phyloP scores from a whole-genome alignment of 2,329 filamentous ascomycete species.

The Penicillium sclerotiorum region DNA sequence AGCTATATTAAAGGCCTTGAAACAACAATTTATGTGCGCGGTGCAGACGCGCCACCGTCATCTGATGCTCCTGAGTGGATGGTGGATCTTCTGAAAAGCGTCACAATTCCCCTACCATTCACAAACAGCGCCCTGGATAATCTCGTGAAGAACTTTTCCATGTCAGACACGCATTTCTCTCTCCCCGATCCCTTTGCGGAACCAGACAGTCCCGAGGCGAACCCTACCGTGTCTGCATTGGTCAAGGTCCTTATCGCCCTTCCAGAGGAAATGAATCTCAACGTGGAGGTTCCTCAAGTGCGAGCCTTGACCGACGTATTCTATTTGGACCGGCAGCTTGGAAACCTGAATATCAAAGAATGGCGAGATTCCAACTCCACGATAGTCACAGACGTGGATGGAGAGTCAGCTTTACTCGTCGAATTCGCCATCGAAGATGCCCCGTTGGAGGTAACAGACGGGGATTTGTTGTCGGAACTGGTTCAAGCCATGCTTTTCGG shows the following conservation, averaged over 20 bases:
- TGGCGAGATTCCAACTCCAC: slow-evolving; percentile 87
- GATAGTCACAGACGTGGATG: slow-evolving; percentile 61
- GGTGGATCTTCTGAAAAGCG: slow-evolving; percentile 73
- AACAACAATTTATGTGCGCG: slow-evolving; percentile 72
- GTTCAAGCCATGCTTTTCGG: slow-evolving; percentile 81
- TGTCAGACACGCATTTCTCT: slow-evolving; percentile 82
- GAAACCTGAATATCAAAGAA: slow-evolving; percentile 73
- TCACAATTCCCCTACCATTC: slow-evolving; percentile 82
- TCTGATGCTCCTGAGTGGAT: slow-evolving; percentile 86
- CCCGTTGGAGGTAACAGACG: slow-evolving; percentile 79
- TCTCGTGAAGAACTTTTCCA: slow-evolving; percentile 82
- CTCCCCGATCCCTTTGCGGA: slow-evolving; percentile 80
- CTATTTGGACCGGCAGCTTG: slow-evolving; percentile 77
- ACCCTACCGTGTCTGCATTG: slow-evolving; percentile 79
- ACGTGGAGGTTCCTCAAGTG: slow-evolving; percentile 75
- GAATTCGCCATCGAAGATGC: slow-evolving; percentile 75
- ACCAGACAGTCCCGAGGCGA: slow-evolving; percentile 69
- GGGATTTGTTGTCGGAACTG: slow-evolving; percentile 76
- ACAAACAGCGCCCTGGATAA: slow-evolving; percentile 79
- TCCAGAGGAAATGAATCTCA: slow-evolving; percentile 84
- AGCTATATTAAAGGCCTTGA: slow-evolving; percentile 80
- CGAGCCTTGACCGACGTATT: slow-evolving; percentile 78
- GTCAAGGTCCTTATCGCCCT: slow-evolving; percentile 77
- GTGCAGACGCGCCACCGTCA: slow-evolving; percentile 28
- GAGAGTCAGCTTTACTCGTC: slow-evolving; percentile 69